phyloP scores from a whole-genome alignment of 73 alveolate genomes.

The Paramecium caudatum region DNA sequence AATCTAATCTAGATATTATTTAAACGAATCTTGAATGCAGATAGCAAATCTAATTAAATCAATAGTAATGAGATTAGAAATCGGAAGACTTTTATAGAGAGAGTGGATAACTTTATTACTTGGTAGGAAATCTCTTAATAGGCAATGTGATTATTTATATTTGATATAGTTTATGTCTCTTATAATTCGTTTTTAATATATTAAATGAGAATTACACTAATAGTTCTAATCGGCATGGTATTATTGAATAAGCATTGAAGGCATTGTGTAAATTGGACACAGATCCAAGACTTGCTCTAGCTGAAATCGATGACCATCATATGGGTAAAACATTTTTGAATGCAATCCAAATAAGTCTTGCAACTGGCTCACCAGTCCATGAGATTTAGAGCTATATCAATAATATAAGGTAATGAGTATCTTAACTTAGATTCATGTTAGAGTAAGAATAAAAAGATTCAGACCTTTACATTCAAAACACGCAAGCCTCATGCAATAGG shows the following conservation, averaged over 20 bases:
- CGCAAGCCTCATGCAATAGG: neutral
- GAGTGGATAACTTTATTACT: conserved; percentile 52
- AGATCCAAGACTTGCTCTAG: conserved; percentile 42
- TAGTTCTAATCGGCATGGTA: conserved; percentile 44
- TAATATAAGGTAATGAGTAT: conserved; percentile 33
- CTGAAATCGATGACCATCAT: conserved; percentile 68
- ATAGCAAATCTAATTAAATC: neutral
- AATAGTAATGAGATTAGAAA: conserved; percentile 20
- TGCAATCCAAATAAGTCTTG: conserved; percentile 59
- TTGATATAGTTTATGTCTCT: no score
- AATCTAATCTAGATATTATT: neutral
- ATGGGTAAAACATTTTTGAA: conserved; percentile 65
- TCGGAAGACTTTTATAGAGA: conserved; percentile 23
- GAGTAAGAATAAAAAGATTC: conserved; percentile 41
- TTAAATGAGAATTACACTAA: neutral
- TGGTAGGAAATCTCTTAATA: conserved; percentile 72
- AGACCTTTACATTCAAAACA: conserved; percentile 9
- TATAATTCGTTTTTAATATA: conserved; percentile 47
- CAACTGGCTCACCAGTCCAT: conserved; percentile 65
- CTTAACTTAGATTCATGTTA: conserved; percentile 5
- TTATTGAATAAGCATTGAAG: neutral
- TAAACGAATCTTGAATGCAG: conserved; percentile 16
- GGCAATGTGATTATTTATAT: no score
- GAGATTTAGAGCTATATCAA: conserved; percentile 57
- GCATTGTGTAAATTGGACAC: conserved; percentile 28